These are phyloP conservation scores for Paraleonurus japonicus DNA, from an alignment of 257 asterid genomes.

Conservation along the genomic window DNA sequence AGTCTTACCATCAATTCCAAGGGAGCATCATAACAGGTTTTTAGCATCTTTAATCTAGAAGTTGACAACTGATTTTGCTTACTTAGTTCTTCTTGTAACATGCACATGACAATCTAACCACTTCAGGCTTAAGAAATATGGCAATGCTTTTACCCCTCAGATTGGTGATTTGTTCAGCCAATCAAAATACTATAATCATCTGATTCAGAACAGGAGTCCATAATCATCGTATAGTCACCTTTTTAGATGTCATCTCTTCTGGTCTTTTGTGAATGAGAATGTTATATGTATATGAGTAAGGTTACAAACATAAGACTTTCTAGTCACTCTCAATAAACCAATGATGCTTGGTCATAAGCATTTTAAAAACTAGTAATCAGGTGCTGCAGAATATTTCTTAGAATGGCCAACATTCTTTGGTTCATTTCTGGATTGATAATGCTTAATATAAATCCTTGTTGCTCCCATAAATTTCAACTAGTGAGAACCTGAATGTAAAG, in stretches of 20 bases:
- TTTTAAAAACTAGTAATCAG: background rate
- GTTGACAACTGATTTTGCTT: background rate
- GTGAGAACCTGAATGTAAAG: slow-evolving; percentile 2
- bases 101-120: slow-evolving; percentile 13
- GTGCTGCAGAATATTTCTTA: background rate
- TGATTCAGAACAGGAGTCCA: background rate
- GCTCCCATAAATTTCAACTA: background rate
- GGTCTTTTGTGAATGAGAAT: slow-evolving; percentile 4
- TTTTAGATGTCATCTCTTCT: background rate
- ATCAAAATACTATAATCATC: background rate
- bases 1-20: slow-evolving; percentile 80
- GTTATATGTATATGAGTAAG: slow-evolving; percentile 8
- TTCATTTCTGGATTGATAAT: slow-evolving; percentile 3
- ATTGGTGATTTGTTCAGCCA: background rate
- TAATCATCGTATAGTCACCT: slow-evolving; percentile 4
- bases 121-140: background rate
- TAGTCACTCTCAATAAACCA: background rate
- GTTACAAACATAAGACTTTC: background rate
- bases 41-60: slow-evolving; percentile 17
- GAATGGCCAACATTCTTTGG: background rate
- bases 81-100: background rate
- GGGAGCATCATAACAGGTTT: slow-evolving; percentile 87
- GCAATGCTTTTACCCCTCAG: slow-evolving; percentile 4
- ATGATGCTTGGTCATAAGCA: background rate
- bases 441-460: background rate